A percentile compares a stretch with the other conserved stretches of the same genome.
phyloP scores from a whole-genome alignment of 163 green algal genomes.

The Prototheca wickerhamii region DNA sequence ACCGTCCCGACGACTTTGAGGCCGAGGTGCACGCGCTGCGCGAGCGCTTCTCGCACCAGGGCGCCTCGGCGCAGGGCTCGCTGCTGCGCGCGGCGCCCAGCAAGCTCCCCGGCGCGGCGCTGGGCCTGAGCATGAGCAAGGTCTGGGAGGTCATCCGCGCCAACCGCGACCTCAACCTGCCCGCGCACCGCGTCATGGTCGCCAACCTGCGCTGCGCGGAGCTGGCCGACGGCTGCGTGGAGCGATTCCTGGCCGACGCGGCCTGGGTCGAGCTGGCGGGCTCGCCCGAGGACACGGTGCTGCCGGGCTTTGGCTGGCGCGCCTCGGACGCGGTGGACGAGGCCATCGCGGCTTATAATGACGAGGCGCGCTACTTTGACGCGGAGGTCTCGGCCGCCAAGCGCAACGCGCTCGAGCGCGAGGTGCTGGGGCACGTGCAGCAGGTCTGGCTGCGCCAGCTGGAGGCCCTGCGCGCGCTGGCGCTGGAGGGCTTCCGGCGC shows the following conservation, averaged over 20 bases:
- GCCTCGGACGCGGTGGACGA: not conserved
- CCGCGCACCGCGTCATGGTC: constrained; percentile 97
- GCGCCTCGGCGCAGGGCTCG: constrained; percentile 1
- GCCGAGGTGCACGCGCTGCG: constrained; percentile 66
- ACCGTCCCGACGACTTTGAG: constrained; percentile 85
- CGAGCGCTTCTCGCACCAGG: constrained; percentile 56
- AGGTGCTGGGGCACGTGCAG: constrained; percentile 28
- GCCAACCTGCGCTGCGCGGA: constrained; percentile 90
- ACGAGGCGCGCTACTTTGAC: constrained; percentile 91
- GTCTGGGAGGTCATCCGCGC: constrained; percentile 85
- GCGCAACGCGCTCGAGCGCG: constrained; percentile 46
- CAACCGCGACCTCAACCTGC: constrained; percentile 95
- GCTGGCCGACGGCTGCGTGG: constrained; percentile 66
- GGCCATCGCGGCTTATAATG: constrained; percentile 69
- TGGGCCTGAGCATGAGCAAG: constrained; percentile 66
- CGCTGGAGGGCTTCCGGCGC: constrained; percentile 37
- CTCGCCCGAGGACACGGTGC: constrained; percentile 27
- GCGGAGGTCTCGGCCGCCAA: constrained; percentile 56
- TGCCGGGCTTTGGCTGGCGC: constrained; percentile 60
- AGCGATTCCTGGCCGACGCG: constrained; percentile 43
- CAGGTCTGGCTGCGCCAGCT: constrained; percentile 45
- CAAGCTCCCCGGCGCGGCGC: constrained; percentile 67
- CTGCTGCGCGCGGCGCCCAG: constrained; percentile 27
- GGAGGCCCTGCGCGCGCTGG: constrained; percentile 23
- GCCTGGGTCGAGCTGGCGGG: constrained; percentile 49